Evolutionary conservation across 2,329 filamentous ascomycete genomes (phyloP).

Genomic region (Pseudocercospora vitis): DNA sequence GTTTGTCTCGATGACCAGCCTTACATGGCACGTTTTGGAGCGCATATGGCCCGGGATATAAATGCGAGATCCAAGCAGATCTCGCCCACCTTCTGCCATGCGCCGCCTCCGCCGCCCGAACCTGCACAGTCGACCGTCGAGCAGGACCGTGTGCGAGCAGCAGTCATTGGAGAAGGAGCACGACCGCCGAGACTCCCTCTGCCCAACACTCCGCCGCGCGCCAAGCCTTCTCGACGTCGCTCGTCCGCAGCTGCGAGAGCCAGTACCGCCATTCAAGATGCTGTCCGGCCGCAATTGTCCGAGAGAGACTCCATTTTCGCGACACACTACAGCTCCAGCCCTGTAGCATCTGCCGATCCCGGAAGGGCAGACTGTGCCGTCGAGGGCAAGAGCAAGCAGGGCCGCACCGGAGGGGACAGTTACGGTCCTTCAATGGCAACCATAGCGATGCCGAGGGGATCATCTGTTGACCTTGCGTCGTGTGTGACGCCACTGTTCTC

Average conservation of each 20-base stretch:
- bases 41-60: conserved; percentile 16
- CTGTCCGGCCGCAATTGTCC: conserved; percentile 54
- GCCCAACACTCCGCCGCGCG: not conserved
- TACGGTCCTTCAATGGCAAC: conserved; percentile 13
- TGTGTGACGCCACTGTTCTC: conserved; percentile 9
- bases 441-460: conserved; percentile 10
- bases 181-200: not conserved
- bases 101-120: not conserved
- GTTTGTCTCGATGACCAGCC: conserved; percentile 18
- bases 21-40: conserved; percentile 23
- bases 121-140: not conserved
- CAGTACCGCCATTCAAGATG: conserved; percentile 25
- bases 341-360: conserved; percentile 37
- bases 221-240: conserved; percentile 10
- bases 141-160: not conserved
- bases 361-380: not conserved
- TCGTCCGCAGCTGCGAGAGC: conserved; percentile 9
- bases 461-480: conserved; percentile 18
- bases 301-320: conserved; percentile 65
- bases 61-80: conserved; percentile 23
- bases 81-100: conserved; percentile 6
- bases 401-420: not conserved
- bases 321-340: conserved; percentile 58
- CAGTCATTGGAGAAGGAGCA: not conserved
- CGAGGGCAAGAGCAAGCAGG: not conserved